A percentile compares a stretch with the other conserved stretches of the same genome.
Evolutionary conservation across 163 green algal species (phyloP).

Genomic region (Scenedesmus sp.): DNA sequence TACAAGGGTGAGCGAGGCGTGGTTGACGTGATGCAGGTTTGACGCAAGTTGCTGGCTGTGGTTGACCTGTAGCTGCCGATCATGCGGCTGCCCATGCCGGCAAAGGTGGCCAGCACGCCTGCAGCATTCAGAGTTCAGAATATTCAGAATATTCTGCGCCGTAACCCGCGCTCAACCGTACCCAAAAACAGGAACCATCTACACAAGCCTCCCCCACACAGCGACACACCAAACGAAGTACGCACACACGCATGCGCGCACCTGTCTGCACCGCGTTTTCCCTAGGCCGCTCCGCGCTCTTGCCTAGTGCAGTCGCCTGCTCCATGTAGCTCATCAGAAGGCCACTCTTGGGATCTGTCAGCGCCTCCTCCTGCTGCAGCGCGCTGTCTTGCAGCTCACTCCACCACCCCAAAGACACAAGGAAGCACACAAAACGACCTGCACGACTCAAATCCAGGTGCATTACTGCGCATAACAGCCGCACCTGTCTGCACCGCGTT

Average conservation of each 20-base stretch:
- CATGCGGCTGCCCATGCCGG: background rate
- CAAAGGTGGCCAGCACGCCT: background rate
- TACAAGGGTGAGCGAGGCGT: background rate
- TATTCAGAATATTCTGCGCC: too few relatives aligned
- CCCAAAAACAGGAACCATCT: too few relatives aligned
- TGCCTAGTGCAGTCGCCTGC: background rate
- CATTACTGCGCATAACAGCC: background rate
- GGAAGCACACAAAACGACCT: too few relatives aligned
- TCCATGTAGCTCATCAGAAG: background rate
- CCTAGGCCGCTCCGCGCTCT: background rate
- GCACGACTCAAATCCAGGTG: background rate
- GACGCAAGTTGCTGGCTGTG: background rate
- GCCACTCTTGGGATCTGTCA: background rate
- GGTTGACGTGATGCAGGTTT: background rate
- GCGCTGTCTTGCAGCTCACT: background rate
- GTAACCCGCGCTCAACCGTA: too few relatives aligned
- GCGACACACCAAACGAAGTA: too few relatives aligned
- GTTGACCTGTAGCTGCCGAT: background rate
- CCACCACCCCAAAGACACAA: too few relatives aligned
- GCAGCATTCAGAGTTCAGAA: too few relatives aligned
- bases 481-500: constrained; percentile 4
- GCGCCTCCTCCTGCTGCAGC: background rate
- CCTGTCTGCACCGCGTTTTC: constrained; percentile 1
- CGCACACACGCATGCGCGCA: background rate
- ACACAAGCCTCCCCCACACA: too few relatives aligned